Base-by-base conservation (phyloP, 164 flowering plant species). In the Tetrastigma voinierianum region DNA sequence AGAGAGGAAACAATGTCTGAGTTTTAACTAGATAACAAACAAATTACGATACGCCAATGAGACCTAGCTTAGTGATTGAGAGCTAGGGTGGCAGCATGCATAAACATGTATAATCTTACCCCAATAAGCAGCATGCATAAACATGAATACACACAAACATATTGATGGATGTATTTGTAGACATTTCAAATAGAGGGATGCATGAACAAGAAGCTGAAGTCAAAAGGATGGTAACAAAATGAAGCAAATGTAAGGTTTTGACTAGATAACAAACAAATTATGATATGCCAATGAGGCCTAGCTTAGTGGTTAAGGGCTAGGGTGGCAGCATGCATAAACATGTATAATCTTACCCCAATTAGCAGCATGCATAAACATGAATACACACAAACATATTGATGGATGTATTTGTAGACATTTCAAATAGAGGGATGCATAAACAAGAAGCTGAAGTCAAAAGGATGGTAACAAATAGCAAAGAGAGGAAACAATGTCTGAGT, bases 361-460 rank as follows among this genome's bases (percentile, higher is more conserved):
- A 32, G 40, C 40, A 32, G 40, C 40, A 32, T 32, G 40, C 40
- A 32, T 0, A 32, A 3, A 32, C 40, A 49, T n/a, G n/a, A 49
- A 49, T 49, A 14, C n/a, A 14, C 14, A 49, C 16, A 13, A 2
- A 49, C n/a, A 49, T 14, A n/a, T 49, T 14, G 52, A 49, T 49
- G 1, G 52, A 5, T 4, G 0, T 14, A 5, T 49, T 14, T 49
- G 8, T 49, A 15, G n/a, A 5, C 21, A 25, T 55, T 52, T 17
- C 21, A 6, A 52, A 11, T 19, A 55, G 17, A 55, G 11, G 23
- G 13, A 7, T 32, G 40, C 6, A 9, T 16, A 40, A 61, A 61
- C 11, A 46, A 45, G 20, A 43, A 58, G 61, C 61, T 32, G 14
- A 59, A 59, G 46, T 1, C 59, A 53, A 56, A 65, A 19, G 23